Percentiles rank a stretch among this genome's conserved stretches.
These are phyloP conservation scores for Cafeteria roenbergensis DNA, from an alignment of 108 stramenopile species.

Conservation along the genomic window DNA sequence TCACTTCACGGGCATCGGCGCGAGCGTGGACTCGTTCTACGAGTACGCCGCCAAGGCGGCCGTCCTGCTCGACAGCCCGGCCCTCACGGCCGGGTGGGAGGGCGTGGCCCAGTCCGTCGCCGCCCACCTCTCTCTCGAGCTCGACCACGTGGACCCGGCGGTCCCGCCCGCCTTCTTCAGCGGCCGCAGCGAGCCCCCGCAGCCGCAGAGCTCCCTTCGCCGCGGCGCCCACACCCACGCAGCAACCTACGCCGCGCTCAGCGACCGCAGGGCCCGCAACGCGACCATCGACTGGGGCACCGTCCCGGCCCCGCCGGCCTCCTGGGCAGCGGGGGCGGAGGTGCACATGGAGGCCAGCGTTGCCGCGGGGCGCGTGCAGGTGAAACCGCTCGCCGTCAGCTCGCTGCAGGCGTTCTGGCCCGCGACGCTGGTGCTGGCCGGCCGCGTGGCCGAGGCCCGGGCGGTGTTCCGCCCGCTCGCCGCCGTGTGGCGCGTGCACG, in stretches of 20 bases:
- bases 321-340: too few species aligned
- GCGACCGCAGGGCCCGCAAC: too few species aligned
- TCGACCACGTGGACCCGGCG: too few species aligned
- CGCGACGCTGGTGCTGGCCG: constrained; percentile 26
- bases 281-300: too few species aligned
- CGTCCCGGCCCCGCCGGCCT: too few species aligned
- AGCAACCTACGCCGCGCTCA: too few species aligned
- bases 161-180: too few species aligned
- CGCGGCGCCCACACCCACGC: too few species aligned
- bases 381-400: neutral
- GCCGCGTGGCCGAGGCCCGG: constrained; percentile 17
- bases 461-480: constrained; percentile 15
- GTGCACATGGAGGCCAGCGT: constrained; percentile 12
- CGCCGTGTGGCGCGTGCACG: constrained; percentile 24
- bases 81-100: neutral
- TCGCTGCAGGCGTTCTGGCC: constrained; percentile 46
- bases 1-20: constrained; percentile 26
- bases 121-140: neutral
- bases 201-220: too few species aligned
- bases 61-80: constrained; percentile 19
- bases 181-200: too few species aligned
- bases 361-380: neutral
- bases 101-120: neutral
- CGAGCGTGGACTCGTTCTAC: constrained; percentile 41
- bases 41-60: constrained; percentile 46